Conservation (phyloP, 179 eudicot genomes). For the Actinidia arguta region DNA sequence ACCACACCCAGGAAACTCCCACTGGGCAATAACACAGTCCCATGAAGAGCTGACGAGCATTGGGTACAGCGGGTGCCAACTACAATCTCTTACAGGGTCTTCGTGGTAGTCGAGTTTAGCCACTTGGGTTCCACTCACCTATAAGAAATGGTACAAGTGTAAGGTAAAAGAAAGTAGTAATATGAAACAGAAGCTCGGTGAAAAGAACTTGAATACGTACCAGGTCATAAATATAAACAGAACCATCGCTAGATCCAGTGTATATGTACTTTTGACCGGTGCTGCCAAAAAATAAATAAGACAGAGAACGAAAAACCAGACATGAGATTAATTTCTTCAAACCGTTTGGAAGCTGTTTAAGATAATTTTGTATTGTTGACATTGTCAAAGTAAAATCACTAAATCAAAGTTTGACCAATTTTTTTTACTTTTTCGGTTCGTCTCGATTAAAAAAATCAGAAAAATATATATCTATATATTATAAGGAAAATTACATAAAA, state of each 20-base stretch:
- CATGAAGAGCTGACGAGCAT: slow-evolving; percentile 69
- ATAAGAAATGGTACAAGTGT: not conserved
- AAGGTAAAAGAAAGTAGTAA: not conserved
- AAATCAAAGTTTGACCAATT: too few relatives aligned
- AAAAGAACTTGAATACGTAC: slow-evolving; percentile 49
- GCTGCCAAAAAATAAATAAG: slow-evolving; percentile 47
- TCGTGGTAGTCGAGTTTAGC: slow-evolving; percentile 62
- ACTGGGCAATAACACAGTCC: slow-evolving; percentile 61
- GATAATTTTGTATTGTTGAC: too few relatives aligned
- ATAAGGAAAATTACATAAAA: too few relatives aligned
- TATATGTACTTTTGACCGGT: slow-evolving; percentile 90
- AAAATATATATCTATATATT: too few relatives aligned
- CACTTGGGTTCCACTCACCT: slow-evolving; percentile 66
- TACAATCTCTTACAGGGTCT: slow-evolving; percentile 63
- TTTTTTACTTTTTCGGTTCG: too few relatives aligned
- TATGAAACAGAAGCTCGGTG: not conserved
- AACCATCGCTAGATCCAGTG: slow-evolving; percentile 74
- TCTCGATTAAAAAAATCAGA: too few relatives aligned
- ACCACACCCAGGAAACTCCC: slow-evolving; percentile 55
- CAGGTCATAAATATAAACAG: slow-evolving; percentile 79
- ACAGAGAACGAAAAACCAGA: not conserved
- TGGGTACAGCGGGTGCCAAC: slow-evolving; percentile 76
- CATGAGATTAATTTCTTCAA: too few relatives aligned
- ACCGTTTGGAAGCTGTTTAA: too few relatives aligned
- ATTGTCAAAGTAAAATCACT: too few relatives aligned